Conservation (phyloP, 2,329 filamentous ascomycete genomes). For the Fusarium chuoi region DNA sequence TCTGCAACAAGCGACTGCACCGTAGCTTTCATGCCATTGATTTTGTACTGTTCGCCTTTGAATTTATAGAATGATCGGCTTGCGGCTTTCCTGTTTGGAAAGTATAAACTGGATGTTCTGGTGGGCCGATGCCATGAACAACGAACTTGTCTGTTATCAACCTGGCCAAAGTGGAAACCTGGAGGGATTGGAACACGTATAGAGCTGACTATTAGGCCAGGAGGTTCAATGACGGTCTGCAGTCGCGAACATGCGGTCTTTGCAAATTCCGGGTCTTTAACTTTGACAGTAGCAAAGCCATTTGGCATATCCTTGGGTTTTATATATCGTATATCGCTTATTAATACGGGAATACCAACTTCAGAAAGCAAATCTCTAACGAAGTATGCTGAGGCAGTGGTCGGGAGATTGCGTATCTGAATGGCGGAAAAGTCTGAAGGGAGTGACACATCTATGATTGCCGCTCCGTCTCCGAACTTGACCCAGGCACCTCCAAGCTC, state of each 20-base stretch:
- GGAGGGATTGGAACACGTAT: neutral
- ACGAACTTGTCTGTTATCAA: neutral
- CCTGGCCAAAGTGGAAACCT: neutral
- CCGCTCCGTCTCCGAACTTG: neutral
- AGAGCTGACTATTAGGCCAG: neutral
- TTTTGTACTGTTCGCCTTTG: neutral
- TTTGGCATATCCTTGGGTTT: neutral
- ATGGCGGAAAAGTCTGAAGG: neutral
- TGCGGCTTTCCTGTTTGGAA: neutral
- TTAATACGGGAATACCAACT: neutral
- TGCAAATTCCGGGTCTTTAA: neutral
- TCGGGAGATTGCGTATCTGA: neutral
- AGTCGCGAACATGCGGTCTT: neutral
- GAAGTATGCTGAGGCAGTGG: neutral
- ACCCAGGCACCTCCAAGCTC: neutral
- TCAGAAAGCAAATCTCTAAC: neutral
- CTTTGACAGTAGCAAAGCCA: neutral
- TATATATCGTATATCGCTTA: neutral
- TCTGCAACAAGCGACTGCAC: neutral
- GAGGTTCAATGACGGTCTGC: neutral
- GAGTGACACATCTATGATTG: neutral
- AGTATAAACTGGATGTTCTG: neutral
- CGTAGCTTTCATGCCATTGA: neutral
- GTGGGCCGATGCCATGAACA: neutral
- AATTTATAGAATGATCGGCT: neutral